phyloP scores from a whole-genome alignment of 1,284 basidiomycete genomes.

The Boletus putidus region DNA sequence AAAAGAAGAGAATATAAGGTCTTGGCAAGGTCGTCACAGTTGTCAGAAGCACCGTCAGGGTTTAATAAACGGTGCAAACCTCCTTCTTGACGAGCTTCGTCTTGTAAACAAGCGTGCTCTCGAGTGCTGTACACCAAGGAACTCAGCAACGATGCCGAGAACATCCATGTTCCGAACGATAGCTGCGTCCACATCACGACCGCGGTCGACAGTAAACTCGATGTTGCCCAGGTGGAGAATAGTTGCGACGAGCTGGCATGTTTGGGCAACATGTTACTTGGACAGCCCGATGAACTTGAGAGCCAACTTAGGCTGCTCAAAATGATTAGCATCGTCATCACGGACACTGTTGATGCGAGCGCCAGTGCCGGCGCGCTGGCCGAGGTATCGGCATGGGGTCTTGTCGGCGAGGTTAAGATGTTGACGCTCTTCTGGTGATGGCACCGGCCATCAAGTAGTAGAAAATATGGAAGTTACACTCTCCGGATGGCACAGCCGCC shows the following conservation, averaged over 20 bases:
- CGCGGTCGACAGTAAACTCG: slow-evolving; percentile 85
- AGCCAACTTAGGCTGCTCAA: slow-evolving; percentile 91
- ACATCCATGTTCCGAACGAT: slow-evolving; percentile 82
- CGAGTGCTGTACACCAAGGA: slow-evolving; percentile 85
- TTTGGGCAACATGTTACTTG: slow-evolving; percentile 90
- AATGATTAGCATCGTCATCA: slow-evolving; percentile 77
- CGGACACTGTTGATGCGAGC: slow-evolving; percentile 48
- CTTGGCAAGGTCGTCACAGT: slow-evolving; percentile 91
- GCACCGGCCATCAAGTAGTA: slow-evolving; percentile 93
- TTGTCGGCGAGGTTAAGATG: slow-evolving; percentile 84
- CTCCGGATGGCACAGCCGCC: slow-evolving; percentile 76
- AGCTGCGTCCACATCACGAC: slow-evolving; percentile 83
- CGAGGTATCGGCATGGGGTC: slow-evolving; percentile 81
- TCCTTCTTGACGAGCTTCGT: slow-evolving; percentile 93
- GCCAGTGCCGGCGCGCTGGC: slow-evolving; percentile 53
- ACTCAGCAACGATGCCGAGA: slow-evolving; percentile 83
- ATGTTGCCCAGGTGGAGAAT: slow-evolving; percentile 96
- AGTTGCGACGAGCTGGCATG: slow-evolving; percentile 91
- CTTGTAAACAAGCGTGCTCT: slow-evolving; percentile 87
- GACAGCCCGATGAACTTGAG: slow-evolving; percentile 92
- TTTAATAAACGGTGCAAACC: slow-evolving; percentile 96
- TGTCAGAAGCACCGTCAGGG: slow-evolving; percentile 88
- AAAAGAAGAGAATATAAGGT: slow-evolving; percentile 94
- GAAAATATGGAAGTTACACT: slow-evolving; percentile 97
- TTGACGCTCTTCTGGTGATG: slow-evolving; percentile 81